Conservation (phyloP, 176 grass and related monocot species). For the Themeda triandra region DNA sequence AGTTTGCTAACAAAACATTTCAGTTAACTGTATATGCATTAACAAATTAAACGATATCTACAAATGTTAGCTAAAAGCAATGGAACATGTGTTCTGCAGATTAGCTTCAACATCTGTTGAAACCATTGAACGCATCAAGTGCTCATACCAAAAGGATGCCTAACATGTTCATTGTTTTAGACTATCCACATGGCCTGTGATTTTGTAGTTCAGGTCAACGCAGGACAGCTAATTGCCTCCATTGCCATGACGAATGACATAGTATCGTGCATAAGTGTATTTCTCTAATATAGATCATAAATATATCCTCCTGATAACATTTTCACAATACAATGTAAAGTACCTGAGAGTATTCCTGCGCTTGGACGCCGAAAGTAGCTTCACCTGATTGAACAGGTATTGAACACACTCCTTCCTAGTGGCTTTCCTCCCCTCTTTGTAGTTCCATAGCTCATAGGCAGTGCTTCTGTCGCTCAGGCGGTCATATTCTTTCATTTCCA, state of each 20-base stretch:
- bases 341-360: constrained; percentile 22
- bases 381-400: constrained; percentile 8
- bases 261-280: background rate
- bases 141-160: too few species aligned
- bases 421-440: constrained; percentile 35
- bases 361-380: background rate
- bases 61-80: background rate
- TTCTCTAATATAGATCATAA: background rate
- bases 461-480: background rate
- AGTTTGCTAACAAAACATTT: background rate
- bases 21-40: background rate
- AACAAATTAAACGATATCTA: background rate
- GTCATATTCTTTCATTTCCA: constrained; percentile 34
- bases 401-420: constrained; percentile 10
- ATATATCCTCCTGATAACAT: background rate
- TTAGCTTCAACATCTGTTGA: too few species aligned
- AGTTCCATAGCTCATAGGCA: constrained; percentile 26
- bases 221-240: background rate
- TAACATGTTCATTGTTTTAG: too few species aligned
- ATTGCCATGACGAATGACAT: too few species aligned
- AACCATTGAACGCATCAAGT: too few species aligned
- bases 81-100: background rate
- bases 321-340: background rate
- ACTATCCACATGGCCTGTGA: too few species aligned
- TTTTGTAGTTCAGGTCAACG: too few species aligned